Evolutionary conservation across 208 protist species (phyloP).

Genomic region (Acanthamoeba royreba): DNA sequence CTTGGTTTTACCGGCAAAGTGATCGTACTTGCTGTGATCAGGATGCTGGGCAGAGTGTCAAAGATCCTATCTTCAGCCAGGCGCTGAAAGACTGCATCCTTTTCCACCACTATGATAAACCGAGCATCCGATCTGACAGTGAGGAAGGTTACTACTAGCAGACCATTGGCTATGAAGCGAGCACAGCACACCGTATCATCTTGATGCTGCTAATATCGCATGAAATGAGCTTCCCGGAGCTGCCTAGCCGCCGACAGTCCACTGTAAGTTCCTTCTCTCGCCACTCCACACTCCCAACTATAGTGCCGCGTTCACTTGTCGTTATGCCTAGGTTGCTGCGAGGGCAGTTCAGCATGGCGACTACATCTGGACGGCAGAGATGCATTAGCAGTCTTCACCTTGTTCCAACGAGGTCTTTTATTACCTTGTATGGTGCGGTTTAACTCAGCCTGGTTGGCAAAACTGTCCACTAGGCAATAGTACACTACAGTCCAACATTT

Average conservation of each 20-base stretch:
- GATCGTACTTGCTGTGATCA: conserved; percentile 20
- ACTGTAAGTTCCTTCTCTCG: background rate
- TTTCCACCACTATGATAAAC: conserved; percentile 20
- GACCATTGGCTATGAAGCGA: background rate
- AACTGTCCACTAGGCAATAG: background rate
- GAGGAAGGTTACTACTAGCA: background rate
- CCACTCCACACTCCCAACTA: background rate
- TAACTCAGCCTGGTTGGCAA: background rate
- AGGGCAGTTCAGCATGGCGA: background rate
- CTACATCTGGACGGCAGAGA: background rate
- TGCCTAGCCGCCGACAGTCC: background rate
- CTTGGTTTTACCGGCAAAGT: background rate
- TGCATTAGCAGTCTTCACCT: no score
- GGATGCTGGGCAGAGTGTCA: background rate
- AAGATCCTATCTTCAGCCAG: background rate
- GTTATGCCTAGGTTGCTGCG: background rate
- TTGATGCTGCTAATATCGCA: background rate
- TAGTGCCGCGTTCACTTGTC: background rate
- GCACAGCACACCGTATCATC: background rate
- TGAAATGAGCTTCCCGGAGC: background rate
- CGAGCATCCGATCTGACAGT: background rate
- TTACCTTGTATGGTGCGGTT: background rate
- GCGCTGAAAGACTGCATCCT: conserved; percentile 18
- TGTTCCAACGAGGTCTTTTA: no score
- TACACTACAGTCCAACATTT: background rate